Evolutionary conservation across 345 rosid species (phyloP).

Genomic region (Populus deltoides): DNA sequence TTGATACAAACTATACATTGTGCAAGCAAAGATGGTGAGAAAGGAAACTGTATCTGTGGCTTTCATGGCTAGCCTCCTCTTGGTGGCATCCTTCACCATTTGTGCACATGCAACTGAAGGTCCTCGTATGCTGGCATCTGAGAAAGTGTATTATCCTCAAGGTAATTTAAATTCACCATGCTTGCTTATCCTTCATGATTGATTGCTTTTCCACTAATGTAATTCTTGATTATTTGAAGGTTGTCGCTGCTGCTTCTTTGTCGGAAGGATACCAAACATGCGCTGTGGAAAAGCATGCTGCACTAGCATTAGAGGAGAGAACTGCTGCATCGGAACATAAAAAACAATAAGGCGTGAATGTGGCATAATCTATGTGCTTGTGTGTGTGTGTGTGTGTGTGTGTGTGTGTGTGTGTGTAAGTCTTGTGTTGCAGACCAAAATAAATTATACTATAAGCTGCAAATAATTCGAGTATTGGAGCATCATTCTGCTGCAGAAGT

Average conservation of each 20-base stretch:
- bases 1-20: too few relatives aligned
- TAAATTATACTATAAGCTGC: too few relatives aligned
- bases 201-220: background rate
- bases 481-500: too few relatives aligned
- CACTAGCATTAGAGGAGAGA: background rate
- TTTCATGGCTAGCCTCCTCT: conserved; percentile 19
- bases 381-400: too few relatives aligned
- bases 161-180: background rate
- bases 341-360: background rate
- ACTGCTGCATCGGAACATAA: conserved; percentile 18
- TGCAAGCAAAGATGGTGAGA: conserved; percentile 15
- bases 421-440: too few relatives aligned
- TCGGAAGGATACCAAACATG: background rate
- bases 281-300: conserved; percentile 31
- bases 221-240: conserved; percentile 13
- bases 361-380: too few relatives aligned
- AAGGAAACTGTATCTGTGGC: conserved; percentile 16
- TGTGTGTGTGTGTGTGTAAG: too few relatives aligned
- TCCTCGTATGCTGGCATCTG: conserved; percentile 11
- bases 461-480: too few relatives aligned
- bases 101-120: conserved; percentile 27
- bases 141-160: conserved; percentile 25
- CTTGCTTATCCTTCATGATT: background rate
- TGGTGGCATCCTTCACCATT: conserved; percentile 17
- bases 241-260: conserved; percentile 34